Conservation (phyloP, 2,329 filamentous ascomycete genomes). For the Colletotrichum truncatum region DNA sequence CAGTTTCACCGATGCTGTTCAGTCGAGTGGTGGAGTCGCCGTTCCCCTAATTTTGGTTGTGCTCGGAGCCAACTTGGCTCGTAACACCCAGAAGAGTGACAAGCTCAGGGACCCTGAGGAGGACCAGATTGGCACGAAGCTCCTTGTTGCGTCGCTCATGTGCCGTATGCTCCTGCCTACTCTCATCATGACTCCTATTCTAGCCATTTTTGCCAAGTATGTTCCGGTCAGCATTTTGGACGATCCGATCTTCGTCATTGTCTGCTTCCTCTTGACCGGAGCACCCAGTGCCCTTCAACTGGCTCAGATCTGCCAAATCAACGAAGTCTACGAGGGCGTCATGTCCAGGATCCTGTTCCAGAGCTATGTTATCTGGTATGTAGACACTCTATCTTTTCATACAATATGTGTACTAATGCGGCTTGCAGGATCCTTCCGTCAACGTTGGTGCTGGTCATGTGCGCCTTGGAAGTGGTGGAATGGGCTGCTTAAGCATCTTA, state of each 20-base stretch:
- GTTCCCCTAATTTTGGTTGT: slow-evolving; percentile 96
- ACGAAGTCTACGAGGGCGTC: slow-evolving; percentile 92
- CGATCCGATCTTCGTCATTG: slow-evolving; percentile 97
- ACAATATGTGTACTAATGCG: slow-evolving; percentile 36
- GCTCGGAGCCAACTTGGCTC: slow-evolving; percentile 90
- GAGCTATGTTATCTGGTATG: slow-evolving; percentile 93
- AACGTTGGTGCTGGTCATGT: slow-evolving; percentile 89
- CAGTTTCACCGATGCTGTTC: slow-evolving; percentile 88
- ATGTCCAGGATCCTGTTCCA: slow-evolving; percentile 96
- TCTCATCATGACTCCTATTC: slow-evolving; percentile 87
- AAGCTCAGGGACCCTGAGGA: slow-evolving; percentile 76
- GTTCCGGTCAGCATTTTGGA: slow-evolving; percentile 93
- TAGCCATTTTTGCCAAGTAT: slow-evolving; percentile 89
- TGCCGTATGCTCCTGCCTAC: slow-evolving; percentile 94
- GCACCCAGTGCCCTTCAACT: slow-evolving; percentile 93
- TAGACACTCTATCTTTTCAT: slow-evolving; percentile 31
- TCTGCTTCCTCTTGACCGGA: slow-evolving; percentile 95
- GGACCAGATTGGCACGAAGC: slow-evolving; percentile 72
- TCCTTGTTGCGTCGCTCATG: slow-evolving; percentile 86
- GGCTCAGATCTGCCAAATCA: slow-evolving; percentile 98
- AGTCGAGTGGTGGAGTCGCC: slow-evolving; percentile 87
- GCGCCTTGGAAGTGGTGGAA: slow-evolving; percentile 90
- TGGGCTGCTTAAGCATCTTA: slow-evolving; percentile 67
- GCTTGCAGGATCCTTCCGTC: slow-evolving; percentile 84
- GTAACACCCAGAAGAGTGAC: slow-evolving; percentile 82